Evolutionary conservation across 495 filamentous ascomycete species (phyloP).

Genomic region (Aspergillus bertholletiae): DNA sequence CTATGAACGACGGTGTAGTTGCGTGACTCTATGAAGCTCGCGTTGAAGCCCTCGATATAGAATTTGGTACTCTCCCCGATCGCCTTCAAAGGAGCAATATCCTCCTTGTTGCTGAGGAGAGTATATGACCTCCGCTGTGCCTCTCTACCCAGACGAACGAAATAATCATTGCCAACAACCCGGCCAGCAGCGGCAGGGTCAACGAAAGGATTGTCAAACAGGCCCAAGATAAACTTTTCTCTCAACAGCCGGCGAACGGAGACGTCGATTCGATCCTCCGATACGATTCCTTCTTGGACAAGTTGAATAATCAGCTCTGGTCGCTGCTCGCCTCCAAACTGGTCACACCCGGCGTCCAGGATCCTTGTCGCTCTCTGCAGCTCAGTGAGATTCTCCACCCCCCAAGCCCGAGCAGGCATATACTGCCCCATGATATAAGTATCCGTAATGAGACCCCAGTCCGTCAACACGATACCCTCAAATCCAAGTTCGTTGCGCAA

Average conservation of each 20-base stretch:
- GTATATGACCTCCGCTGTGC: slow-evolving; percentile 25
- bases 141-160: slow-evolving; percentile 23
- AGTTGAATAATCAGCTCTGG: slow-evolving; percentile 27
- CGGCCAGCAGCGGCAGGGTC: slow-evolving; percentile 25
- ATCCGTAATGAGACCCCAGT: slow-evolving; percentile 28
- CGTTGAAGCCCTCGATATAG: slow-evolving; percentile 5
- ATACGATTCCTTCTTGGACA: not conserved
- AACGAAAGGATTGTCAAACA: slow-evolving; percentile 21
- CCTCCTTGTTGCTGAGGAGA: slow-evolving; percentile 26
- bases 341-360: slow-evolving; percentile 34
- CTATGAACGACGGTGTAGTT: not conserved
- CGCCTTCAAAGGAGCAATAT: not conserved
- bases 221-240: slow-evolving; percentile 14
- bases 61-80: not conserved
- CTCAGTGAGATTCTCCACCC: slow-evolving; percentile 4
- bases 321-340: slow-evolving; percentile 32
- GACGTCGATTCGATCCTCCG: slow-evolving; percentile 9
- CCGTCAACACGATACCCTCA: slow-evolving; percentile 30
- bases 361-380: slow-evolving; percentile 20
- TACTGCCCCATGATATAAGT: not conserved
- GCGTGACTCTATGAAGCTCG: not conserved
- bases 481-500: slow-evolving; percentile 33
- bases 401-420: slow-evolving; percentile 6
- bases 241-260: slow-evolving; percentile 8
- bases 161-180: slow-evolving; percentile 31